Conservation (phyloP, 2,329 filamentous ascomycete species). For the Dactylellina cionopaga region DNA sequence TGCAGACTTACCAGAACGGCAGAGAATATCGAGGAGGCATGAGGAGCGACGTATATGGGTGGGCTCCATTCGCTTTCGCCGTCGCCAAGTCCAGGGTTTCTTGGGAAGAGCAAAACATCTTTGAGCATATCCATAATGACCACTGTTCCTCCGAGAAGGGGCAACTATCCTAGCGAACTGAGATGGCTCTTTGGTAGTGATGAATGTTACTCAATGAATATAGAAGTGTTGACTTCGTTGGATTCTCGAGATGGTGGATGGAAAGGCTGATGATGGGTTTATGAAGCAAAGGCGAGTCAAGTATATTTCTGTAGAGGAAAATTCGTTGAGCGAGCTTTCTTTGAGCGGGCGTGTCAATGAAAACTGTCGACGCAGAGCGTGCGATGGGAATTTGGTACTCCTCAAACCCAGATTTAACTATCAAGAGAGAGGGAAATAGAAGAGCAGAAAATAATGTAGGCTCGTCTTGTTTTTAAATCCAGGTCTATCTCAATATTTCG, state of each 20-base stretch:
- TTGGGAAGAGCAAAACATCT: background rate
- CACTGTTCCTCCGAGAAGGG: conserved; percentile 4
- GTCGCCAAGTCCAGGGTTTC: conserved; percentile 6
- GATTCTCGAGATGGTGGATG: conserved; percentile 5
- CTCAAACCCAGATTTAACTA: too few species aligned
- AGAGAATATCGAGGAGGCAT: conserved; percentile 45
- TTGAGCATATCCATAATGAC: conserved; percentile 13
- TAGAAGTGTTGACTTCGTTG: conserved; percentile 30
- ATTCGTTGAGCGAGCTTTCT: conserved; percentile 3
- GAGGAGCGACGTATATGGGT: conserved; percentile 35
- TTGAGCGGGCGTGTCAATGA: conserved; percentile 10
- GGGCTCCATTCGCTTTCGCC: conserved; percentile 10
- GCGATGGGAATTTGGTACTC: too few species aligned
- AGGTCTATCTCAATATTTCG: too few species aligned
- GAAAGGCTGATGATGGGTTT: background rate
- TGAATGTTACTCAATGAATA: background rate
- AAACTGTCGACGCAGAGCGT: conserved; percentile 15
- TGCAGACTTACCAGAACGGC: conserved; percentile 42
- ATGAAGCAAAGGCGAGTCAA: background rate
- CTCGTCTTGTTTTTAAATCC: too few species aligned
- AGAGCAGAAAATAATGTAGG: too few species aligned
- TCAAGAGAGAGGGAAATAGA: too few species aligned
- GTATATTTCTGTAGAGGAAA: background rate
- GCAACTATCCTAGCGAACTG: background rate
- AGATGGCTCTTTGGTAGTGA: background rate